phyloP scores from a whole-genome alignment of 2,329 filamentous ascomycete species.

The Cladophialophora exuberans region DNA sequence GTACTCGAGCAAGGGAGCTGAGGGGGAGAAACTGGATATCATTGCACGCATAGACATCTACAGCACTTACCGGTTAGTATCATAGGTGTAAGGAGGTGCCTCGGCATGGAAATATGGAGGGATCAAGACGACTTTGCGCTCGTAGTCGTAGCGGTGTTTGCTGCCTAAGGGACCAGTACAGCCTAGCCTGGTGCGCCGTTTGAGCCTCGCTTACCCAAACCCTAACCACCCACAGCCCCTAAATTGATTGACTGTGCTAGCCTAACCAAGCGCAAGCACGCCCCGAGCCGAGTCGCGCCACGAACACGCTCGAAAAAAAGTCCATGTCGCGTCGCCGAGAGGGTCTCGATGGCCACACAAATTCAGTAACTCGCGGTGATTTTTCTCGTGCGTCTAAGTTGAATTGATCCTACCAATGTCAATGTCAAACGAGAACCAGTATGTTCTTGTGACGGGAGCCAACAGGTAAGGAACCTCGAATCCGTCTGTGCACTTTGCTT shows the following conservation, averaged over 20 bases:
- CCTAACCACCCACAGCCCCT: not conserved
- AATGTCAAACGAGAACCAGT: slow-evolving; percentile 25
- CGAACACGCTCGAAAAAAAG: not conserved
- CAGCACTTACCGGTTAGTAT: too few relatives aligned
- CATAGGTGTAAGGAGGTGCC: too few relatives aligned
- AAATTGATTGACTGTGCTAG: not conserved
- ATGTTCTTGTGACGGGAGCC: slow-evolving; percentile 77
- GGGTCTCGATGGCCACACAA: not conserved
- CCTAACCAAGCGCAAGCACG: not conserved
- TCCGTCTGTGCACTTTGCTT: not conserved
- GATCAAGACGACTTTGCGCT: too few relatives aligned
- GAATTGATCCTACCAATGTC: too few relatives aligned
- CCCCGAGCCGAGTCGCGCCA: slow-evolving; percentile 9
- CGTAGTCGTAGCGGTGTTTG: too few relatives aligned
- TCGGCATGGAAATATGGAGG: too few relatives aligned
- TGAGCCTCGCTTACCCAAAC: not conserved
- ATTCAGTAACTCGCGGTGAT: not conserved
- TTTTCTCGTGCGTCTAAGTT: too few relatives aligned
- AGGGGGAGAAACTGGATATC: too few relatives aligned
- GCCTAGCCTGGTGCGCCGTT: too few relatives aligned
- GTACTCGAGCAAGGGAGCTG: too few relatives aligned
- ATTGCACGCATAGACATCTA: too few relatives aligned
- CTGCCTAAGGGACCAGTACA: too few relatives aligned
- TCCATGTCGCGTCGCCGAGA: not conserved
- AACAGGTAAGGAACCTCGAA: slow-evolving; percentile 67